Base-by-base conservation (phyloP, 495 filamentous ascomycete genomes). In the Viridothelium virens region DNA sequence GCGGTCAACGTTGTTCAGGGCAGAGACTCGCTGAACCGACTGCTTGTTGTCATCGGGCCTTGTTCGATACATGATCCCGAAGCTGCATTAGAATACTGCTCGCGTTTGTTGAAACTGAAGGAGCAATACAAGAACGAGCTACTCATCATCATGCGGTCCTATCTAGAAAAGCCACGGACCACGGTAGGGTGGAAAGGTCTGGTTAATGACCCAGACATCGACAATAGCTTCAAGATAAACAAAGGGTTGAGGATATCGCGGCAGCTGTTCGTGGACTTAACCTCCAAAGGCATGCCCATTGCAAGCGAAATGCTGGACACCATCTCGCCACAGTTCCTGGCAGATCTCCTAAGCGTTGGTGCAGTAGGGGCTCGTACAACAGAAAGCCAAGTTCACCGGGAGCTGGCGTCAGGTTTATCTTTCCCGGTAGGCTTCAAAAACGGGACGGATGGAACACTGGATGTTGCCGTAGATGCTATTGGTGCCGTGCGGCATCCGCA, bases 391-490 rank as follows among this genome's bases (percentile, higher is more conserved):
- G 81, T 99, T 65, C 95, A 99, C 77, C 86, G 95, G 53, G 95
- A 99, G 74, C 77, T 99, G 70, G 93, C 95, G 1, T 95, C 90
- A 47, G 95, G 95, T 70, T 78, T 97, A 31, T 92, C 88, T 63
- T 99, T 97, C 86, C 94, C 95, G 2, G 91, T 99, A 12, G 95
- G 95, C 50, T 99, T 99, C 86, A 99, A 99, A 83, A 99, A 99
- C 76, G 95, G 95, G 65, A 99, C 95, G 37, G 95, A 99, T 75
- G 95, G 95, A 25, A 87, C 88, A 1, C 78, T 97, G 46, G 85
- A 87, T 66, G 91, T 97, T 2, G 92, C 95, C 1, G 89, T 99
- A 67, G 95, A 99, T 79, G 95, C 95, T 59, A 97, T 97, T 77
- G 93, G 92, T 64, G 89, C 95, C 56, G 94, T 96, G 12, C 86